These are phyloP conservation scores for Aspergillus ochraceoroseus DNA, from an alignment of 2,329 filamentous ascomycete species.

Conservation along the genomic window DNA sequence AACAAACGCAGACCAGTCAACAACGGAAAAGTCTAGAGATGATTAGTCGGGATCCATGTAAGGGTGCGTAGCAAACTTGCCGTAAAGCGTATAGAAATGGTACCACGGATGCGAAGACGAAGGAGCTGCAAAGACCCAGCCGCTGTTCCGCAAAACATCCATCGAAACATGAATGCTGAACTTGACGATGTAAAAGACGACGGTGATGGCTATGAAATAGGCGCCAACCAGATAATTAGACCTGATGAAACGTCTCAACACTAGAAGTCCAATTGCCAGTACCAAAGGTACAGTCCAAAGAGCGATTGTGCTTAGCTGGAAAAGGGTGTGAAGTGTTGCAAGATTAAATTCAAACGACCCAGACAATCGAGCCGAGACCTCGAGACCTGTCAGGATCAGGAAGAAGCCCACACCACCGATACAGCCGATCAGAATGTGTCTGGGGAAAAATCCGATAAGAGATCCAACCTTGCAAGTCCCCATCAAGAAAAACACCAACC, in stretches of 20 bases:
- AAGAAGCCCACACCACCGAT: slow-evolving; percentile 98
- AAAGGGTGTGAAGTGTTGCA: slow-evolving; percentile 68
- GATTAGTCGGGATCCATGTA: background rate
- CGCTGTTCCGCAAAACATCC: slow-evolving; percentile 61
- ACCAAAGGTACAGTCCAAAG: slow-evolving; percentile 78
- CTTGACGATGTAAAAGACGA: slow-evolving; percentile 51
- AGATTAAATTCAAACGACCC: slow-evolving; percentile 79
- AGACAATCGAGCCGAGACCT: slow-evolving; percentile 84
- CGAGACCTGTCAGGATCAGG: slow-evolving; percentile 81
- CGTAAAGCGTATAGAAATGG: slow-evolving; percentile 94
- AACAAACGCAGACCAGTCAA: slow-evolving; percentile 77
- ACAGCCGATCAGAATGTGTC: slow-evolving; percentile 93
- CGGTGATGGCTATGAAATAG: slow-evolving; percentile 76
- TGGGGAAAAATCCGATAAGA: slow-evolving; percentile 92
- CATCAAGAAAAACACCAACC: slow-evolving; percentile 85
- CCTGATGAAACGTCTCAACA: slow-evolving; percentile 68
- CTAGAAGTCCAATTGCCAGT: slow-evolving; percentile 70
- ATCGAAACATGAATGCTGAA: slow-evolving; percentile 59
- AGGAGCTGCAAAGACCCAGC: slow-evolving; percentile 90
- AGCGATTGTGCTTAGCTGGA: slow-evolving; percentile 66
- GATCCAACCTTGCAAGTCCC: slow-evolving; percentile 83
- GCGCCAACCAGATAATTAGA: slow-evolving; percentile 81
- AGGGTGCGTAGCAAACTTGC: slow-evolving; percentile 50
- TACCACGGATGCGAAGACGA: slow-evolving; percentile 87
- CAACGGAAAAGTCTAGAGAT: slow-evolving; percentile 64